A percentile compares a stretch with the other conserved stretches of the same genome.
Evolutionary conservation across 1,139 yeast genomes (phyloP).

Genomic region (Yamadazyma sp.): DNA sequence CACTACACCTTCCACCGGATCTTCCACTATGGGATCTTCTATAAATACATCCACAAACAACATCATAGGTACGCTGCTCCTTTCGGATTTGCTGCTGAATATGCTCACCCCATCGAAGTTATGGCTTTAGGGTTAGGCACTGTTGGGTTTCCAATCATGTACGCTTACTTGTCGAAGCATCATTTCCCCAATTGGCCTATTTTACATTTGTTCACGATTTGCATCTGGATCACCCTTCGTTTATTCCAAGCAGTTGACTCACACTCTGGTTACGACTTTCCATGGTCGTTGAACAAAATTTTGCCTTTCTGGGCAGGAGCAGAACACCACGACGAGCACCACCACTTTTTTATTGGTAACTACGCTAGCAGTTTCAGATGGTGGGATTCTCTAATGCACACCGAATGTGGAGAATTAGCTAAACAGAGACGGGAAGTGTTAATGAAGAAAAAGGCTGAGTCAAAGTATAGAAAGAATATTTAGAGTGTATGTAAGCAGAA

Average conservation of each 20-base stretch:
- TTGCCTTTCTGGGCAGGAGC: conserved; percentile 54
- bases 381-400: conserved; percentile 83
- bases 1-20: conserved; percentile 93
- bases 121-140: conserved; percentile 90
- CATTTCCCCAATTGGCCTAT: conserved; percentile 56
- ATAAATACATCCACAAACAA: conserved; percentile 90
- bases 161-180: conserved; percentile 36
- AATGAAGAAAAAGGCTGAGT: conserved; percentile 53
- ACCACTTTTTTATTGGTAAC: conserved; percentile 65
- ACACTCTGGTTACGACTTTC: conserved; percentile 51
- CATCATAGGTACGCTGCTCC: conserved; percentile 98
- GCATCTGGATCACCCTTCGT: conserved; percentile 84
- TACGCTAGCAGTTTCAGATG: conserved; percentile 92
- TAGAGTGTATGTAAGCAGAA: not conserved
- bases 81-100: conserved; percentile 93
- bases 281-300: conserved; percentile 47
- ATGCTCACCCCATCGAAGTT: conserved; percentile 94
- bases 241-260: conserved; percentile 51
- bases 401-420: conserved; percentile 79
- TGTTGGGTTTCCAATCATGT: conserved; percentile 83
- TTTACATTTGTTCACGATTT: conserved; percentile 80
- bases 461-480: conserved; percentile 9
- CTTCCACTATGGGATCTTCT: conserved; percentile 81
- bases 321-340: conserved; percentile 51
- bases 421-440: conserved; percentile 60